Conservation (phyloP, 331 rosid genomes). For the Malus hybrid region DNA sequence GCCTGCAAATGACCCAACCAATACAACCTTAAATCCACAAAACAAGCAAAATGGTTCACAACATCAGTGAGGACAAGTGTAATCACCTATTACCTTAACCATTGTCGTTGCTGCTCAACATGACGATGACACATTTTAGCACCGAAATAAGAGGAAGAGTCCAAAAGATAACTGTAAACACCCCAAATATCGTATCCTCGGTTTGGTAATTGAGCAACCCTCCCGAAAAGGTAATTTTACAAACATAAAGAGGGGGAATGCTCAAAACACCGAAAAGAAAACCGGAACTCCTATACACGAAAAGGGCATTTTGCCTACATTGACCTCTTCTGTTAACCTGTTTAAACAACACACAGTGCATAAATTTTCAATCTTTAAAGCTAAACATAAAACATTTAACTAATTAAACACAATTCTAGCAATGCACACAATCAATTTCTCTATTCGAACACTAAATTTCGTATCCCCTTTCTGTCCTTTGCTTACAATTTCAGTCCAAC, state of each 20-base stretch:
- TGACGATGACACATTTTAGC: conserved; percentile 46
- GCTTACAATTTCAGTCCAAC: background rate
- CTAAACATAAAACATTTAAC: background rate
- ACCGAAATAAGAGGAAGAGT: conserved; percentile 50
- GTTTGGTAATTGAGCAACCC: conserved; percentile 40
- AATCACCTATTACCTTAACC: conserved; percentile 54
- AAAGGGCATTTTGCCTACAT: conserved; percentile 26
- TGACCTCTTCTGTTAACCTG: conserved; percentile 47
- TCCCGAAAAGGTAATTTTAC: conserved; percentile 57
- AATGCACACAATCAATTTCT: background rate
- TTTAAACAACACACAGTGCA: conserved; percentile 5
- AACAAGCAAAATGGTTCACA: background rate
- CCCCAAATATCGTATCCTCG: conserved; percentile 70
- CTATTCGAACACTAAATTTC: background rate
- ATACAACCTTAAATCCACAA: conserved; percentile 11
- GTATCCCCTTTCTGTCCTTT: background rate
- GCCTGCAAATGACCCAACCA: conserved; percentile 48
- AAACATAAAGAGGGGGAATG: conserved; percentile 81
- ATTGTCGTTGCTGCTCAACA: conserved; percentile 52
- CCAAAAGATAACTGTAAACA: conserved; percentile 69
- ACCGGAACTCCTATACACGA: conserved; percentile 79
- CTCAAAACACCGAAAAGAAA: conserved; percentile 63
- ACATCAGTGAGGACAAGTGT: background rate
- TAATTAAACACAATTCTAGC: background rate
- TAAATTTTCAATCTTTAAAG: background rate